Conservation (phyloP, 148 eudicot species). For the Dianthus caryophyllus region DNA sequence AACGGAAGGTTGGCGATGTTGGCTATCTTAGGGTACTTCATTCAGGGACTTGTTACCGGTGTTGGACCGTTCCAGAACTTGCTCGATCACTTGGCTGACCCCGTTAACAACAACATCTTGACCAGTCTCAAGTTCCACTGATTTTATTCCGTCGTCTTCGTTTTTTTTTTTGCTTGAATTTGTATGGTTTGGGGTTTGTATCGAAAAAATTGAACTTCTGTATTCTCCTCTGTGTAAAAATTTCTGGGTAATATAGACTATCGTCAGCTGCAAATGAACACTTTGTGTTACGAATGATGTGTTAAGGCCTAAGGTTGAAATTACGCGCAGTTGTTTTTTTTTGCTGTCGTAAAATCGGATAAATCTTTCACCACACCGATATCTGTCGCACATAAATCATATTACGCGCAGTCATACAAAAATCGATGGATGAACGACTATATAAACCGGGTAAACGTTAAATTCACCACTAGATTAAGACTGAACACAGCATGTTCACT, state of each 20-base stretch:
- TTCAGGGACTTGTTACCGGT: slow-evolving; percentile 82
- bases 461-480: too few species aligned
- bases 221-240: slow-evolving; percentile 18
- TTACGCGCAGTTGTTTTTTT: not conserved
- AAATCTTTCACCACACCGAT: too few species aligned
- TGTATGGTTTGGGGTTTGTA: slow-evolving; percentile 15
- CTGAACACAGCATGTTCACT: too few species aligned
- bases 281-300: not conserved
- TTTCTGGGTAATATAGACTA: slow-evolving; percentile 9
- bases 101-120: slow-evolving; percentile 89
- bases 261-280: slow-evolving; percentile 15
- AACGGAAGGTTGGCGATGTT: slow-evolving; percentile 96
- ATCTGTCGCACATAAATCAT: too few species aligned
- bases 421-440: not conserved
- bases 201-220: slow-evolving; percentile 8
- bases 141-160: not conserved
- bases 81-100: slow-evolving; percentile 94
- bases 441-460: not conserved
- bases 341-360: not conserved
- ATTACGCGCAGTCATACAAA: too few species aligned
- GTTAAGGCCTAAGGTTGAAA: not conserved
- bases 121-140: slow-evolving; percentile 95
- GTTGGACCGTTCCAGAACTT: slow-evolving; percentile 95
- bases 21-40: slow-evolving; percentile 81
- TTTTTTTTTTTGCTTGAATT: not conserved